Evolutionary conservation across 306 rosid species (phyloP).

Genomic region (Pueraria montana): DNA sequence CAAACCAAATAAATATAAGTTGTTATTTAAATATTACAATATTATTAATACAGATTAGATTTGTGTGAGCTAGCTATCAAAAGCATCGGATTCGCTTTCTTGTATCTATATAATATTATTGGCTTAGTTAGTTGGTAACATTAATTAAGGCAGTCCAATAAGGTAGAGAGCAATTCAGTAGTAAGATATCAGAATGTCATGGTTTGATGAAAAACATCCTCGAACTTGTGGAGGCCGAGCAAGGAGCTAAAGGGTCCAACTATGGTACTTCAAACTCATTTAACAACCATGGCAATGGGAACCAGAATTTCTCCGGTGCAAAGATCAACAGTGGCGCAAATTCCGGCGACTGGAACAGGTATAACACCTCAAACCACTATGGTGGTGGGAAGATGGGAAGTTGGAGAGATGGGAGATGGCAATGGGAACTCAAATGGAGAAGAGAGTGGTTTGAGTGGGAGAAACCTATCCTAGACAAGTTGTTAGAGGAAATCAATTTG

Average conservation of each 20-base stretch:
- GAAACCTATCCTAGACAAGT: no score
- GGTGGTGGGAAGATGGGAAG: no score
- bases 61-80: background rate
- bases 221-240: background rate
- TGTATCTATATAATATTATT: background rate
- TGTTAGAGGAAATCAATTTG: no score
- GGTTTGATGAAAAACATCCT: background rate
- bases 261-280: background rate
- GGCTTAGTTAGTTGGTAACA: background rate
- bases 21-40: no score
- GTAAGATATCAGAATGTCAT: background rate
- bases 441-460: no score
- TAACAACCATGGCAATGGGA: background rate
- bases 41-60: background rate
- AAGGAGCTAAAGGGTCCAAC: background rate
- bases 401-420: no score
- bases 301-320: background rate
- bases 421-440: no score
- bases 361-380: background rate
- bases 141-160: background rate
- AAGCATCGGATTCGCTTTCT: background rate
- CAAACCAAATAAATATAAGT: background rate
- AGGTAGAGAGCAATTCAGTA: background rate
- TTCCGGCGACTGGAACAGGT: background rate
- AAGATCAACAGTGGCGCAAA: constrained; percentile 1